These are phyloP conservation scores for Synchytrium microbalum DNA, from an alignment of 371 early-diverging fungal genomes.

Conservation along the genomic window DNA sequence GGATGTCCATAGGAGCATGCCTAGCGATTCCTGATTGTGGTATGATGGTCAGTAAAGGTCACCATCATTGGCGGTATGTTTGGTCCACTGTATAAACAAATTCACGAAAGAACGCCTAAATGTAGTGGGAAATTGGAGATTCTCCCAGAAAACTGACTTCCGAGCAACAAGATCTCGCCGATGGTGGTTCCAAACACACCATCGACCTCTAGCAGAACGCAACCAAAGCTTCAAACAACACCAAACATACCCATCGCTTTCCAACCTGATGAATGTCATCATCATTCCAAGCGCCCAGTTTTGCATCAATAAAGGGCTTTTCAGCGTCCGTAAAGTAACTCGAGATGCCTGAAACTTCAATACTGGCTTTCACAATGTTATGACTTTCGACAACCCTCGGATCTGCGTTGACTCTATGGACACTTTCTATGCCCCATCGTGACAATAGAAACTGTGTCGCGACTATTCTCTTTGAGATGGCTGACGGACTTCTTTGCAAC, in stretches of 20 bases:
- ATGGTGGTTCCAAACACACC: not conserved
- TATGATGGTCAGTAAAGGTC: no score
- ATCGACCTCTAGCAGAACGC: not conserved
- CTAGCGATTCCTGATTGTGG: not conserved
- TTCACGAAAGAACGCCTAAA: no score
- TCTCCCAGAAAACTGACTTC: no score
- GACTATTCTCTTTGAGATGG: not conserved
- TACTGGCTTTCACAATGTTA: not conserved
- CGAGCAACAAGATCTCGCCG: not conserved
- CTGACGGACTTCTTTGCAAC: not conserved
- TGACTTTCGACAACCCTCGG: not conserved
- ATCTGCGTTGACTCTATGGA: not conserved
- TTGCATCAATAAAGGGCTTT: not conserved
- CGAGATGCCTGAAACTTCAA: not conserved
- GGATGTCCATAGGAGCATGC: not conserved
- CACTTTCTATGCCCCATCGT: not conserved
- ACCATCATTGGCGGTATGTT: no score
- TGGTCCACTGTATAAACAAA: no score
- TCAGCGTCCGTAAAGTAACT: not conserved
- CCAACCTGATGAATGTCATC: not conserved
- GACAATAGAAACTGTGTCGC: not conserved
- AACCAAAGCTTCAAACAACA: not conserved
- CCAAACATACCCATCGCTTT: not conserved
- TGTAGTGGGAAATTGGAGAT: no score
- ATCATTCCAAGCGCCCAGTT: not conserved